phyloP scores from a whole-genome alignment of 352 stramenopile species.

The Pythium plurisporium region DNA sequence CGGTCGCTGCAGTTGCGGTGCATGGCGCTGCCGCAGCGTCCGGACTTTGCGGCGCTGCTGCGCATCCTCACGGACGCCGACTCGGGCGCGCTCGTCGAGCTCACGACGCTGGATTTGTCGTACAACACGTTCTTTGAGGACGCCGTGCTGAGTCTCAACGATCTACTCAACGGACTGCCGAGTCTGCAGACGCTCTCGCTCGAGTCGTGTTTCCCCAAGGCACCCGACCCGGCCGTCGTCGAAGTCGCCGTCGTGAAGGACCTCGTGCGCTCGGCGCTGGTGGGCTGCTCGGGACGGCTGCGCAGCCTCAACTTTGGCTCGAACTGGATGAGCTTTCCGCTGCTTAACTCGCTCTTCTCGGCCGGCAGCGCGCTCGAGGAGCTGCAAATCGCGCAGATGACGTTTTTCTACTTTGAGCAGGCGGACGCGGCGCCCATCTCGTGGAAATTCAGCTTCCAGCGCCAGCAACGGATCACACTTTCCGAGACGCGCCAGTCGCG shows the following conservation, averaged over 20 bases:
- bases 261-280: constrained; percentile 32
- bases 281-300: constrained; percentile 34
- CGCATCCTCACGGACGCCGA: constrained; percentile 30
- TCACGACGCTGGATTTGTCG: constrained; percentile 58
- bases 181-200: constrained; percentile 41
- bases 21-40: constrained; percentile 41
- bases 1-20: constrained; percentile 39
- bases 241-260: constrained; percentile 37
- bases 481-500: constrained; percentile 32
- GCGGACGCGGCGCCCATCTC: constrained; percentile 12
- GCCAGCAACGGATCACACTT: constrained; percentile 34
- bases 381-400: constrained; percentile 33
- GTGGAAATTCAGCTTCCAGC: constrained; percentile 49
- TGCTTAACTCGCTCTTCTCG: constrained; percentile 56
- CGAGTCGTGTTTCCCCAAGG: constrained; percentile 55
- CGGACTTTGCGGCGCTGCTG: constrained; percentile 42
- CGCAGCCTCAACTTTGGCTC: constrained; percentile 48
- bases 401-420: constrained; percentile 26
- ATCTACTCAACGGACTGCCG: constrained; percentile 34
- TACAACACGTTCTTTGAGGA: constrained; percentile 61
- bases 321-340: constrained; percentile 45
- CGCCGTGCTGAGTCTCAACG: constrained; percentile 29
- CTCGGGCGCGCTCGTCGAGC: constrained; percentile 17
- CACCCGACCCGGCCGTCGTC: constrained; percentile 31
- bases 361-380: constrained; percentile 41